Evolutionary conservation across 495 filamentous ascomycete species (phyloP).

Genomic region (Penicillium argentinense): DNA sequence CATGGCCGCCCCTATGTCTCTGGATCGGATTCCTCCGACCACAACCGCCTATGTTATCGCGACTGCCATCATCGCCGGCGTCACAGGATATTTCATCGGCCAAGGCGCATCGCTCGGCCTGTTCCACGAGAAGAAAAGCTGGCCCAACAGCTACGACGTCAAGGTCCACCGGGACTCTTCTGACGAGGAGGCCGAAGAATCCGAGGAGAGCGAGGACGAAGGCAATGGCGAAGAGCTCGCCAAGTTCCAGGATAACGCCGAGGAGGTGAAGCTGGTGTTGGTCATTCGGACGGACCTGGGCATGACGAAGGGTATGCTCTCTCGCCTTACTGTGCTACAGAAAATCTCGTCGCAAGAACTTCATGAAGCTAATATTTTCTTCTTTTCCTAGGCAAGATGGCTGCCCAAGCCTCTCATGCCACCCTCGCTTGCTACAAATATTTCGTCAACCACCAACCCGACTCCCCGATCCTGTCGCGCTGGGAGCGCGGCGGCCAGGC

Average conservation of each 20-base stretch:
- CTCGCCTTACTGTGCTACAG: neutral
- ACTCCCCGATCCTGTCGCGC: slow-evolving; percentile 65
- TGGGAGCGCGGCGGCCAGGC: slow-evolving; percentile 88
- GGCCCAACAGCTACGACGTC: slow-evolving; percentile 54
- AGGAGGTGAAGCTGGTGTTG: slow-evolving; percentile 92
- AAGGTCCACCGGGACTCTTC: slow-evolving; percentile 48
- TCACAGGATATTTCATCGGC: slow-evolving; percentile 66
- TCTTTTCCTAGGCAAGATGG: slow-evolving; percentile 80
- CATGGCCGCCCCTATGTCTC: slow-evolving; percentile 39
- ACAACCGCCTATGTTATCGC: slow-evolving; percentile 56
- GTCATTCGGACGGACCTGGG: slow-evolving; percentile 91
- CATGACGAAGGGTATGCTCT: slow-evolving; percentile 83
- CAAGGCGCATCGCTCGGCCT: slow-evolving; percentile 50
- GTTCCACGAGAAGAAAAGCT: slow-evolving; percentile 47
- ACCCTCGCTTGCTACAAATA: slow-evolving; percentile 96
- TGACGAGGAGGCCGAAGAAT: slow-evolving; percentile 35
- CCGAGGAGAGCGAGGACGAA: slow-evolving; percentile 37
- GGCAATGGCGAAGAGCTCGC: slow-evolving; percentile 43
- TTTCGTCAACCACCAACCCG: slow-evolving; percentile 56
- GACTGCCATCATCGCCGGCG: slow-evolving; percentile 62
- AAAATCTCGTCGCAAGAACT: neutral
- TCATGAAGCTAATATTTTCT: neutral
- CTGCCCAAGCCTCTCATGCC: slow-evolving; percentile 92
- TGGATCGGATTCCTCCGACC: slow-evolving; percentile 44
- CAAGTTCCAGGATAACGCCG: slow-evolving; percentile 51